Conservation (phyloP, 257 asterid species). For the Euphrasia confusa region DNA sequence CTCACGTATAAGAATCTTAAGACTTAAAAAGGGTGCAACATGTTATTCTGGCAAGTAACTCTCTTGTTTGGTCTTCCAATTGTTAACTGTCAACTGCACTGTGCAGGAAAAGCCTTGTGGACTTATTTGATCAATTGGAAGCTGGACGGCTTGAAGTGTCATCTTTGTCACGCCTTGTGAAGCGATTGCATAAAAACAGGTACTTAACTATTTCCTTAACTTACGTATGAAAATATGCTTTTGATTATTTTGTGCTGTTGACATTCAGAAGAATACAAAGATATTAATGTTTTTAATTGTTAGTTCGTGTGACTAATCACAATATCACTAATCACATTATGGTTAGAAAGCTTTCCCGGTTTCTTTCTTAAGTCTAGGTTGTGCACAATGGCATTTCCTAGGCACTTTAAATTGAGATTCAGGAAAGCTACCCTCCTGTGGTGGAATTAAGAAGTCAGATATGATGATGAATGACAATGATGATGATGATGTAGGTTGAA, state of each 20-base stretch:
- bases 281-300: too few species aligned
- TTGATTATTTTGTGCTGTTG: conserved; percentile 1
- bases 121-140: conserved; percentile 67
- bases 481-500: too few species aligned
- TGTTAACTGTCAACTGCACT: background rate
- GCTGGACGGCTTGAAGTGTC: conserved; percentile 52
- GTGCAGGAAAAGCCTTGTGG: conserved; percentile 81
- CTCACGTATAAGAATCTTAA: background rate
- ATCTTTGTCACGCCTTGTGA: conserved; percentile 50
- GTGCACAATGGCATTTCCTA: background rate
- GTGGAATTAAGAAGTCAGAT: too few species aligned
- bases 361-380: background rate
- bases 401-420: background rate
- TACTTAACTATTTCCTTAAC: conserved; percentile 18
- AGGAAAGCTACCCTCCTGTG: too few species aligned
- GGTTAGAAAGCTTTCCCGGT: background rate
- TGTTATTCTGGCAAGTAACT: background rate
- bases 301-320: background rate
- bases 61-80: conserved; percentile 2
- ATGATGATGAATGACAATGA: too few species aligned
- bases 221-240: background rate
- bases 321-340: background rate
- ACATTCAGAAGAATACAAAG: too few species aligned
- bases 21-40: conserved; percentile 1
- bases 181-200: conserved; percentile 72